Evolutionary conservation across 2,329 filamentous ascomycete genomes (phyloP), one percentile per base, ranked within the genome.

Genomic region (Claviceps pusilla): DNA sequence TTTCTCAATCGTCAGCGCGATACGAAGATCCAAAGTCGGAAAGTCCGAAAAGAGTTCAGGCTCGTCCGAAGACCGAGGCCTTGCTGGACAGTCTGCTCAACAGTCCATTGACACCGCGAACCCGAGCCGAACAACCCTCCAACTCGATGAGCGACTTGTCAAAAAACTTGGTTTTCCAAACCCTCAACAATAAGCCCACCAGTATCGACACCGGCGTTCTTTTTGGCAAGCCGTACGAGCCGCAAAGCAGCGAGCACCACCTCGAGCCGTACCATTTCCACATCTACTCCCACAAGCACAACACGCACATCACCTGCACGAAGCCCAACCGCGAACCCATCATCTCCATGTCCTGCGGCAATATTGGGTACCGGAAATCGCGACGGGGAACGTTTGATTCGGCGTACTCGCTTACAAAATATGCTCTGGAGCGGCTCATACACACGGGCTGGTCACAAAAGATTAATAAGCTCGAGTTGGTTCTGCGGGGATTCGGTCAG

Each of bases 251-350:
- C 48, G 70, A 74, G 48, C 64, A 72, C 51, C 60, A 68, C 14
- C 58, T 73, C 42, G 79, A 86, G 65, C 84, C 87, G 2, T 89
- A 89, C 73, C 89, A 95, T 68, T 78, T 98, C 59, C 88, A 95
- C 73, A 76, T 98, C 67, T 91, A 82, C 71, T 74, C 86, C 33
- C 84, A 87, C 68, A 94, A 89, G 73, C 93, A 96, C 79, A 98
- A 98, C 74, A 93, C 88, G 24, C 89, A 97, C 70, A 79, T 98
- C 63, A 96, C 90, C 1, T 80, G 96, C 60, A 88, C 89, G 28
- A 83, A 84, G 64, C 90, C 93, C 33, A 83, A 89, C 67, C 78
- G 85, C 50, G 80, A 88, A 59, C 80, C 88, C 33, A 79, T 97
- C 59, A 76, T 98, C 59, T 89, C 84, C 12, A 70, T 95, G 61